A percentile compares a stretch with the other conserved stretches of the same genome.
Evolutionary conservation across 2,329 filamentous ascomycete species (phyloP).

Genomic region (Apiospora koreana): DNA sequence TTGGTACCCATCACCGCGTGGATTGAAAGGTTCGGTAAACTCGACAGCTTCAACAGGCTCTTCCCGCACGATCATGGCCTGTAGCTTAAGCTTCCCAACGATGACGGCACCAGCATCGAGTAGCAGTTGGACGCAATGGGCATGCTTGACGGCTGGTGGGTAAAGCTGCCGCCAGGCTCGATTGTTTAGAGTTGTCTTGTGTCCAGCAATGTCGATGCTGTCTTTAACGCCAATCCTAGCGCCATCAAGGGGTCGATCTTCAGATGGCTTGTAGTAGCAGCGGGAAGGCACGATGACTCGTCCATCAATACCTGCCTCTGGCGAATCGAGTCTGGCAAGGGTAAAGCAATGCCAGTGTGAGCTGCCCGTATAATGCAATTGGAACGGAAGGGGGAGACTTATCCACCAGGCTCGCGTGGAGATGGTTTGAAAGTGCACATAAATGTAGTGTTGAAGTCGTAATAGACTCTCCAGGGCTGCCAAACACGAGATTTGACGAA

Average conservation of each 20-base stretch:
- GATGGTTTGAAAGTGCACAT: neutral
- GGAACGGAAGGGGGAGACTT: neutral
- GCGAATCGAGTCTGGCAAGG: too few species aligned
- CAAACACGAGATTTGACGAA: neutral
- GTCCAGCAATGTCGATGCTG: constrained; percentile 19
- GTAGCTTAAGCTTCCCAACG: constrained; percentile 18
- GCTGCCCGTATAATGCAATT: neutral
- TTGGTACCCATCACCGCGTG: constrained; percentile 20
- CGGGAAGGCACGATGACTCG: too few species aligned
- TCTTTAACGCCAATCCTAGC: constrained; percentile 21
- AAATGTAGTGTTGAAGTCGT: neutral
- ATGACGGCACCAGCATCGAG: constrained; percentile 18
- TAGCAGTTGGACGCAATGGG: constrained; percentile 11
- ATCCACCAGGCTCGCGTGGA: neutral
- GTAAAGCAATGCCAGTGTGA: neutral
- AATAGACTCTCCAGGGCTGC: neutral
- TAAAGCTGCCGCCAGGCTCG: constrained; percentile 16
- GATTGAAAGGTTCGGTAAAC: constrained; percentile 19
- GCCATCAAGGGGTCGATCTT: neutral
- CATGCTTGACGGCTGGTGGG: constrained; percentile 11
- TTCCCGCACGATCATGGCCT: constrained; percentile 20
- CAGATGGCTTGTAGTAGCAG: too few species aligned
- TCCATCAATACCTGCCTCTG: too few species aligned
- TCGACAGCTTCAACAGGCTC: constrained; percentile 20
- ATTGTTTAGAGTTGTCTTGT: constrained; percentile 19